Evolutionary conservation across 805 yeast genomes (phyloP), one percentile per base, ranked within the genome.

Genomic region (Saturnispora quitensis): DNA sequence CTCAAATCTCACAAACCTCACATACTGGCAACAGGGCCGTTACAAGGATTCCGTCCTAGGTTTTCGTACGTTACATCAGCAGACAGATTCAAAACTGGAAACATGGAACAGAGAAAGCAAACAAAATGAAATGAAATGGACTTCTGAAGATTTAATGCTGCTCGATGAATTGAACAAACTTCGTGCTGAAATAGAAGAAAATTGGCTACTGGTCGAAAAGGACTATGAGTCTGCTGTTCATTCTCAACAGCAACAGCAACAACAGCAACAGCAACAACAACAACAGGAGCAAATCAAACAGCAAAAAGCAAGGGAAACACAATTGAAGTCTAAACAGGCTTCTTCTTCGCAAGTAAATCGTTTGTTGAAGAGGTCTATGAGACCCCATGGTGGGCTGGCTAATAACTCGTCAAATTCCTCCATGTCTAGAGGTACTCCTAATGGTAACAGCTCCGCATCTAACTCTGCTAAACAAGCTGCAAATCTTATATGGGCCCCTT

Each of bases 81-180:
- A 77, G 46, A 72, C 82, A 2, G 71, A 79, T 46, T 77, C 71
- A 61, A 78, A 78, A 58, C 66, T 83, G 43, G 86, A 82, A 20
- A 54, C 63, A 50, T 57, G 84, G 58, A 74, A 83, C 60, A 68
- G 76, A 64, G 65, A 54, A 63, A 62, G 60, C 61, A 62, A 31
- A 54, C 15, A 8, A 3, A 15, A 10, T 33, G 66, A 57, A 54
- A 59, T 50, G 51, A 53, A 56, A 54, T 49, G 77, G 59, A 60
- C 76, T 0, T 72, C 70, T 3, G 82, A 78, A 53, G 83, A 78
- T 55, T 50, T 68, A 3, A 68, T 72, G 55, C 58, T 77, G 8
- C 57, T 69, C 35, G 74, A 68, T 49, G 76, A 61, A 66, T 40
- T 55, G 2, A 55, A 55, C 28, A 55, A 55, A 38, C 31, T 55